Base-by-base conservation (phyloP, 75 land plant species). In the Chamaecyparis obtusa region DNA sequence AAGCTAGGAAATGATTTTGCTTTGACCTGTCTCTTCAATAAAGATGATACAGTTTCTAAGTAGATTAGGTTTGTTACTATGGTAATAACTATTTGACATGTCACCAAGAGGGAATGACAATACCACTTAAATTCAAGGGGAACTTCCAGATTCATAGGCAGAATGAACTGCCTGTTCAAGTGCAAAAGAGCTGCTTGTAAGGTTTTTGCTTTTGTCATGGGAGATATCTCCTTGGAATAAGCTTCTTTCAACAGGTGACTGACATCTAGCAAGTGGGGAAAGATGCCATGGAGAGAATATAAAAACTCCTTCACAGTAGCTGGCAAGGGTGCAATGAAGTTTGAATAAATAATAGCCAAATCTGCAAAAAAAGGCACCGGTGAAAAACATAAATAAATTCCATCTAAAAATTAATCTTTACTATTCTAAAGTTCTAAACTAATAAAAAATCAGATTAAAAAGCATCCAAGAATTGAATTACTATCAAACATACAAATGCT, bases 311-410 rank as follows among this genome's bases (percentile, higher is more conserved):
- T 78, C 43, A 92, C 67, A 67, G 77, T 93, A 46, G 91, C 49
- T 32, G 99, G 99, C 11, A 97, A 86, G 27, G 99, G 91, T 86
- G 90, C 89, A 19, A 97, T 43, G 83, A 97, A 96, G 83, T 96
- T 97, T 76, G 89, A 90, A 87, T 97, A 91, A 51, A 95, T 89
- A 72, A 89, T 92, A 49, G 95, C 67, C 77, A 95, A 93, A 85
- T 94, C 96, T 95, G 93, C 87, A 91, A 64, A 6, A 48, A 36
- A 87, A 37, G 32, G 27, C 74, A 33, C 49, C n/a, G 27, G 19
- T 39, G 27, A 32, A 33, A 84, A 49, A 41, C 39, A 27, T 27
- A 6, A 3, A 80, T 43, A 79, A 15, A 27, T 27, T 41, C 1
- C 24, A 48, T 37, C 35, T 39, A 87, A 51, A 33, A 5, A 56